Percentiles rank a stretch among this genome's conserved stretches.
Evolutionary conservation across 805 yeast species (phyloP).

Genomic region (Blastobotrys terrestris): DNA sequence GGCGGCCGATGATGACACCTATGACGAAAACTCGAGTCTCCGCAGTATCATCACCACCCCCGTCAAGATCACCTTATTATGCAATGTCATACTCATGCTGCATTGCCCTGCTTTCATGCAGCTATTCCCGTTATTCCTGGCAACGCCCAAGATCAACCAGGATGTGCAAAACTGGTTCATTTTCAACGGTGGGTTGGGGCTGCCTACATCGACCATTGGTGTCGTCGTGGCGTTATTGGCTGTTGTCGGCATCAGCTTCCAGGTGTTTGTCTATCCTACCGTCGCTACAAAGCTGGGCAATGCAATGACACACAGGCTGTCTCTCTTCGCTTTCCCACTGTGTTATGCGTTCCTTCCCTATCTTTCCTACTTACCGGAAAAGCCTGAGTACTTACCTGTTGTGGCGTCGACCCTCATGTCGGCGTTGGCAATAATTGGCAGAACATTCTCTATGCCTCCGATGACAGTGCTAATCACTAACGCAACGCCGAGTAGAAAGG

Average conservation of each 20-base stretch:
- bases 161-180: constrained; percentile 38
- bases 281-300: constrained; percentile 44
- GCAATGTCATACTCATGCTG: constrained; percentile 33
- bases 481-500: constrained; percentile 21
- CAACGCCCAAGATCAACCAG: constrained; percentile 27
- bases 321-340: constrained; percentile 40
- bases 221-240: constrained; percentile 46
- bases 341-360: constrained; percentile 44
- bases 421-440: constrained; percentile 16
- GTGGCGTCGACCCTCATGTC: constrained; percentile 7
- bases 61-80: constrained; percentile 18
- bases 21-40: constrained; percentile 2
- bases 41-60: constrained; percentile 18
- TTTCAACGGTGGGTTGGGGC: constrained; percentile 49
- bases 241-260: constrained; percentile 44
- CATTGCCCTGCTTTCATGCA: constrained; percentile 47
- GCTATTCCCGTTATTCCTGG: constrained; percentile 49
- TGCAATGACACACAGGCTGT: constrained; percentile 37
- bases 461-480: constrained; percentile 23
- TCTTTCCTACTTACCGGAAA: constrained; percentile 23
- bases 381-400: constrained; percentile 1
- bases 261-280: constrained; percentile 45
- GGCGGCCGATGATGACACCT: not conserved
- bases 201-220: constrained; percentile 44
- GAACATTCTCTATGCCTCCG: constrained; percentile 25